Conservation (phyloP, 371 early-diverging fungal species). For the Mortierella sp. region DNA sequence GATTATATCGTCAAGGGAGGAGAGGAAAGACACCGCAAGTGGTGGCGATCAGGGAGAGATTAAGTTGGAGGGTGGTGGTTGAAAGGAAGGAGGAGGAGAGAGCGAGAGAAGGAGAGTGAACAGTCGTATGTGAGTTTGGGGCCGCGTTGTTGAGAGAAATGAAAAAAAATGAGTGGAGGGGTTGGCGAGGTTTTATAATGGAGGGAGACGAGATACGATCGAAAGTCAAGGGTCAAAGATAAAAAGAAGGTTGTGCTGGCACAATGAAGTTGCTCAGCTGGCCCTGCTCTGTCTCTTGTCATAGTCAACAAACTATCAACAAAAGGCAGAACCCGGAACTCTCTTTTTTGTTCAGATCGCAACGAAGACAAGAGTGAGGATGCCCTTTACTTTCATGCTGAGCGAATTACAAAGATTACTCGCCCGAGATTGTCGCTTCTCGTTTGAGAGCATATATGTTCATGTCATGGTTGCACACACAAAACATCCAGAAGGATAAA, state of each 20-base stretch:
- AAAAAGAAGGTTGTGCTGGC: not conserved
- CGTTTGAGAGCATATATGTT: not conserved
- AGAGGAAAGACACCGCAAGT: slow-evolving; percentile 9
- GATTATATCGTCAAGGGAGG: not conserved
- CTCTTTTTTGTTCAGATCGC: not conserved
- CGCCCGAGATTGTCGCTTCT: not conserved
- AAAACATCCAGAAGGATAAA: not conserved
- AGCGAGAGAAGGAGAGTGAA: not conserved
- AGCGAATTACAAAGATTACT: not conserved
- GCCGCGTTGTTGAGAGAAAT: slow-evolving; percentile 19
- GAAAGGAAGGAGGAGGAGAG: not conserved
- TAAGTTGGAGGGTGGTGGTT: not conserved
- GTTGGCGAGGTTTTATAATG: not conserved
- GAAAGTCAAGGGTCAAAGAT: not conserved
- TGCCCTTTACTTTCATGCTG: not conserved
- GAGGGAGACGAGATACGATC: not conserved
- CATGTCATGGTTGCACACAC: slow-evolving; percentile 1
- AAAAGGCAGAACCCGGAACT: slow-evolving; percentile 11
- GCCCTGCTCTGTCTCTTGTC: not conserved
- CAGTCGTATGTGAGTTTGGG: not conserved
- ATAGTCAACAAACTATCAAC: not conserved
- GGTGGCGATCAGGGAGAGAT: not conserved
- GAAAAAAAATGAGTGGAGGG: not conserved
- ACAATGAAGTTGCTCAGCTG: not conserved
- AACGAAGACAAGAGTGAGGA: not conserved